Evolutionary conservation across 2,329 filamentous ascomycete species (phyloP), one percentile per base, ranked within the genome.

Genomic region (Sporothrix phasma): DNA sequence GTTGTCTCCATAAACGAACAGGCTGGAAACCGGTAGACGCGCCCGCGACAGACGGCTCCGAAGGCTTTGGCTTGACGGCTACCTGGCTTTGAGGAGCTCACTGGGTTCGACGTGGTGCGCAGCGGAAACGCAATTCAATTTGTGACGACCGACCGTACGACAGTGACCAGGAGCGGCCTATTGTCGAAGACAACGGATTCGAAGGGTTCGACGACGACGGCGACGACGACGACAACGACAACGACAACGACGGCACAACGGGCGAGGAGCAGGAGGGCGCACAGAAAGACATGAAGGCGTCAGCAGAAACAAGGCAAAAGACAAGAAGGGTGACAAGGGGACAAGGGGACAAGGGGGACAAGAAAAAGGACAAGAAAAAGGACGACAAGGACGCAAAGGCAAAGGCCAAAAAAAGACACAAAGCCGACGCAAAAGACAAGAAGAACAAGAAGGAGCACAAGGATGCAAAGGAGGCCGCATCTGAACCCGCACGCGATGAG

Each of bases 21-120:
- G 49, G 73, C 76, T 88, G 85, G 85, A 78, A 82, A 69, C 74
- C 78, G 45, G 78, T 82, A 11, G 79, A 84, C 22, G 84, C 94
- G 3, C 90, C 90, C 6, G 89, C 92, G 71, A 86, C 88, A 3
- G 56, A 59, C 7, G 56, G 56, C 15, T 59, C 56, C 7, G 56
- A 45, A 8, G 56, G 56, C 1, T 13, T 45, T 8, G 56, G 56
- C 8, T 45, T 5, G 92, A 95, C 68, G 94, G 94, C 0, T 97
- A 99, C 74, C 95, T 88, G 70, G 90, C 0, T 77, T 99, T 1
- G 92, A 99, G 71, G 92, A 97, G 71, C 88, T 97, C 54, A 90
- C 96, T 17, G 91, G 90, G 61, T 90, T 99, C 1, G 89, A 96
- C 34, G 81, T 99, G n/a, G 79, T 96, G 47, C 84, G 82, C 67